A percentile compares a stretch with the other conserved stretches of the same genome.
Evolutionary conservation across 371 early-diverging fungal genomes (phyloP).

Genomic region (Mortierella sp.): DNA sequence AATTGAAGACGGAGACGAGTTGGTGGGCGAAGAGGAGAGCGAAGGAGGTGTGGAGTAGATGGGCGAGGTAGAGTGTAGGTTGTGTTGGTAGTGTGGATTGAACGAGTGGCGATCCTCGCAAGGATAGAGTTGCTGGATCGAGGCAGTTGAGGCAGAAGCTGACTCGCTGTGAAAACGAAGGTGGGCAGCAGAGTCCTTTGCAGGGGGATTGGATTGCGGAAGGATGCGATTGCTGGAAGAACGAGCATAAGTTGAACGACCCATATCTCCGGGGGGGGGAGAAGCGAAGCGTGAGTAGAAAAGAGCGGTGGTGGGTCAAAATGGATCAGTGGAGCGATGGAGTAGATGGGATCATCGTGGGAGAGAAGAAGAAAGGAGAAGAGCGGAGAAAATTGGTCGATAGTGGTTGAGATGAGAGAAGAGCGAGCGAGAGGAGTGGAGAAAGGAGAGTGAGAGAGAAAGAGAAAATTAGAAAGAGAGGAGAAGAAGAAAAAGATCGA

Average conservation of each 20-base stretch:
- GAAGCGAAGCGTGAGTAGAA: too few relatives aligned
- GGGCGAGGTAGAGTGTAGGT: conserved; percentile 33
- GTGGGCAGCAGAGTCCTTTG: conserved; percentile 2
- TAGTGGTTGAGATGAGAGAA: neutral
- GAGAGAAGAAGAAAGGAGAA: conserved; percentile 3
- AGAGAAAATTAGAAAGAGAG: too few relatives aligned
- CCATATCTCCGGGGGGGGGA: conserved; percentile 13
- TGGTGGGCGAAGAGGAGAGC: conserved; percentile 63
- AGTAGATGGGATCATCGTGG: neutral
- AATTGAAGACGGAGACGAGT: conserved; percentile 68
- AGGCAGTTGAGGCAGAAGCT: conserved; percentile 17
- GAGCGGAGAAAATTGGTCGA: neutral
- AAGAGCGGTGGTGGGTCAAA: too few relatives aligned
- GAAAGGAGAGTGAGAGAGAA: neutral
- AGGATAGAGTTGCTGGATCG: conserved; percentile 37
- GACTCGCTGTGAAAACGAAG: conserved; percentile 23
- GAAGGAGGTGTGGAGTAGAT: conserved; percentile 59
- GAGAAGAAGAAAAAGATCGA: neutral
- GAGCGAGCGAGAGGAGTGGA: conserved; percentile 1
- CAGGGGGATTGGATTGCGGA: conserved; percentile 5
- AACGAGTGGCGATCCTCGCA: conserved; percentile 17
- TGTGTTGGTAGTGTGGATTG: conserved; percentile 39
- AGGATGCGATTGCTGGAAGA: conserved; percentile 39
- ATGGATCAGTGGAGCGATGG: too few relatives aligned
- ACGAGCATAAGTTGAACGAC: conserved; percentile 35